Percentiles rank a stretch among this genome's conserved stretches.
These are phyloP conservation scores for Pelargonium cotyledonis DNA, from an alignment of 441 rosid genomes.

Conservation along the genomic window DNA sequence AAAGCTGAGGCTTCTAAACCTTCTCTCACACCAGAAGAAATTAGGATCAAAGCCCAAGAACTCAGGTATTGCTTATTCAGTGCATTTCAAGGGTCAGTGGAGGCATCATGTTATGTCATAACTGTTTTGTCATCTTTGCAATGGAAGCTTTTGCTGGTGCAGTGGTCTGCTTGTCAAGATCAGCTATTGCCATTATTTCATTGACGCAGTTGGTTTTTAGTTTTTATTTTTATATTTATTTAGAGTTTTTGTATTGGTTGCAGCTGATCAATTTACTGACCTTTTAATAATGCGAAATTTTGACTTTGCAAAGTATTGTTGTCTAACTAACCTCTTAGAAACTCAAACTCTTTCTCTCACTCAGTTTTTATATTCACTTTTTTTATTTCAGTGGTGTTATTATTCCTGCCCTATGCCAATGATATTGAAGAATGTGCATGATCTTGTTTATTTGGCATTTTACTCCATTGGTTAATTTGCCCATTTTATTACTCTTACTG, in stretches of 20 bases:
- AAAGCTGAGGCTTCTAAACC: slow-evolving; percentile 58
- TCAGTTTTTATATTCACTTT: too few species aligned
- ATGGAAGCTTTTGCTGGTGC: slow-evolving; percentile 2
- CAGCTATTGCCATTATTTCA: neutral
- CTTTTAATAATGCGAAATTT: neutral
- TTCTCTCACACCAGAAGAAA: slow-evolving; percentile 85
- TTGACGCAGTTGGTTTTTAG: too few species aligned
- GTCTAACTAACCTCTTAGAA: neutral
- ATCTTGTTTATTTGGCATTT: too few species aligned
- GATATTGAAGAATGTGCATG: too few species aligned
- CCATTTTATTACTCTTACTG: too few species aligned
- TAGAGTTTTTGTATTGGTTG: neutral
- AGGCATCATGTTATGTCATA: neutral
- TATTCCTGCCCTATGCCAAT: too few species aligned
- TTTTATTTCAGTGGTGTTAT: too few species aligned
- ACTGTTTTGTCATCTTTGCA: neutral
- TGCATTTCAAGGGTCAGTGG: slow-evolving; percentile 9
- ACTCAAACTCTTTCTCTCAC: too few species aligned
- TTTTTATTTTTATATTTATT: neutral
- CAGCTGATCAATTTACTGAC: neutral
- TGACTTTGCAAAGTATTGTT: neutral
- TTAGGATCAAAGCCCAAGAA: slow-evolving; percentile 86
- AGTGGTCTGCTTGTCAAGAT: neutral
- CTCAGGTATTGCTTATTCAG: slow-evolving; percentile 42
- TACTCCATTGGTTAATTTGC: too few species aligned